Base-by-base conservation (phyloP, 108 stramenopile species). In the Skeletonema tropicum region DNA sequence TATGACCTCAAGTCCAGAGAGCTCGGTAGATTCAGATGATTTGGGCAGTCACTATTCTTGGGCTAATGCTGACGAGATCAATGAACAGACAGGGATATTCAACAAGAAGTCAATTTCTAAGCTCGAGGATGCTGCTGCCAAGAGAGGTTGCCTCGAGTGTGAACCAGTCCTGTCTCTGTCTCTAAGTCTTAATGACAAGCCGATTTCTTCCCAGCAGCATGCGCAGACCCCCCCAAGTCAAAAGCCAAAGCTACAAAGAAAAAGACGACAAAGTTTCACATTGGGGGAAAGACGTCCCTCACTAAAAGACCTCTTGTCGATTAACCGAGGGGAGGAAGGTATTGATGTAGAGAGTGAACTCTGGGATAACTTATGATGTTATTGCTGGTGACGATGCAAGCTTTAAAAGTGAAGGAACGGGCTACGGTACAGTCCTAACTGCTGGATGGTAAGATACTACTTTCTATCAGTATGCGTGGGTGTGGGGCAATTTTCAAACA, bases 61-160 rank as follows among this genome's bases (percentile, higher is more conserved):
- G 65, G 21, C 41, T 26, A 26, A 41, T 17, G 41, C 46, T 26
- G 65, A 66, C 30, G 65, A 66, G 65, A 66, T 66, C 21, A 66
- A 66, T 26, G 42, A 25, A 30, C 65, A 66, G 46, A 66, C 65
- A 15, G 65, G 30, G 29, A 42, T 65, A 9, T 65, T 66, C 29
- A 66, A 66, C 39, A 2, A 26, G 15, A 66, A 66, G 9, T 41
- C 65, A 14, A 26, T 45, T 41, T 41, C 45, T 11, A 66, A 66
- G 25, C 23, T 21, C 7, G 52, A 55, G 42, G 15, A 5, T 45
- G 42, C 42, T 45, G 42, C 42, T 45, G 15, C 42, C 1, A 55
- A 55, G 10, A 55, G 23, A 10, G 52, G 23, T 6, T 1, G 42
- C 0, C 3, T 15, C n/a, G 42, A 45, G 4, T 45, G 0, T 45